A percentile compares a stretch with the other conserved stretches of the same genome.
Evolutionary conservation across 305 asterid species (phyloP).

Genomic region (Fraxinus platypoda): DNA sequence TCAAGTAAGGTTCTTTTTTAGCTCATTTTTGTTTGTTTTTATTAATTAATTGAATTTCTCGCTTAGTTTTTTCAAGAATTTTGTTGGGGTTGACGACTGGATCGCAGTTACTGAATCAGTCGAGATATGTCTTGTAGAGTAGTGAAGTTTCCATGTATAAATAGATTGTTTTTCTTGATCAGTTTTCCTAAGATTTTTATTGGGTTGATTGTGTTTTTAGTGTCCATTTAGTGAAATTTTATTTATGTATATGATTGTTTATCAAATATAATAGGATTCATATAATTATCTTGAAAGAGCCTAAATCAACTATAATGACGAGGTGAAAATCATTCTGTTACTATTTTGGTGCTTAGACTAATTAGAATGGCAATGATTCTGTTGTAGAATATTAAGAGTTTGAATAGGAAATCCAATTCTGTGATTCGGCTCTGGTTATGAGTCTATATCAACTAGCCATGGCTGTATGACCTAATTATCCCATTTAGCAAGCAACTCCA

Average conservation of each 20-base stretch:
- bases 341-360: neutral
- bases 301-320: neutral
- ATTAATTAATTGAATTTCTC: neutral
- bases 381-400: neutral
- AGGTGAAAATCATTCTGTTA: neutral
- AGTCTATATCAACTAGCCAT: neutral
- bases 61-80: neutral
- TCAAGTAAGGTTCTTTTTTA: slow-evolving; percentile 39
- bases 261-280: neutral
- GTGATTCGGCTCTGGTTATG: neutral
- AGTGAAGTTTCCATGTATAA: neutral
- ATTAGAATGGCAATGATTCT: neutral
- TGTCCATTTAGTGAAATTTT: neutral
- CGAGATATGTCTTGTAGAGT: neutral
- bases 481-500: neutral
- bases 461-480: neutral
- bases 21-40: neutral
- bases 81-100: neutral
- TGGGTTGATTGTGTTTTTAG: neutral
- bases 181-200: neutral
- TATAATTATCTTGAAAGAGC: neutral
- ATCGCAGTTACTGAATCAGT: neutral
- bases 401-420: slow-evolving; percentile 6
- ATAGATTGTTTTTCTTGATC: neutral
- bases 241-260: neutral